A percentile compares a stretch with the other conserved stretches of the same genome.
Conservation (phyloP, 2,329 filamentous ascomycete genomes). For the Metarhizium sp. region DNA sequence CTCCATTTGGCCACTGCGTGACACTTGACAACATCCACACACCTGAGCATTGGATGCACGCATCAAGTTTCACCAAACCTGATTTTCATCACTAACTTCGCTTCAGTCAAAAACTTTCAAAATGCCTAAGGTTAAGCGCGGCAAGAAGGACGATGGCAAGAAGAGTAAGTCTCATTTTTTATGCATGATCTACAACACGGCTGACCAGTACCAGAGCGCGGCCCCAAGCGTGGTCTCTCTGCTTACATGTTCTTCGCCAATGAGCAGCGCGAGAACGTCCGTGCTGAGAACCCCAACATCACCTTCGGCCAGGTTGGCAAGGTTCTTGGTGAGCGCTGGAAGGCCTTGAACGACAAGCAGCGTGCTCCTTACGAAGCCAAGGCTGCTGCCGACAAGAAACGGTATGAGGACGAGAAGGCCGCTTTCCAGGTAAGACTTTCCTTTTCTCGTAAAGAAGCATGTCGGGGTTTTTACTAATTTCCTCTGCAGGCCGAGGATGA, state of each 20-base stretch:
- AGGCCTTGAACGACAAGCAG: slow-evolving; percentile 89
- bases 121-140: slow-evolving; percentile 54
- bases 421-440: slow-evolving; percentile 66
- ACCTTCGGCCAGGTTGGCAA: slow-evolving; percentile 98
- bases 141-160: slow-evolving; percentile 48
- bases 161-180: slow-evolving; percentile 39
- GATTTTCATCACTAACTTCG: slow-evolving; percentile 11
- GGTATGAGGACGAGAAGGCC: slow-evolving; percentile 96
- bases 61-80: not conserved
- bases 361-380: slow-evolving; percentile 92
- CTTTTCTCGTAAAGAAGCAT: not conserved
- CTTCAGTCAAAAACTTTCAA: slow-evolving; percentile 25
- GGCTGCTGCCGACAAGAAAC: slow-evolving; percentile 96
- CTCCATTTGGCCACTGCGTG: not conserved
- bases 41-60: not conserved
- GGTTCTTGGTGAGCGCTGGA: slow-evolving; percentile 97
- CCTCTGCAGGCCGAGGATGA: slow-evolving; percentile 46
- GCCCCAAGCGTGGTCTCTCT: slow-evolving; percentile 97
- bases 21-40: not conserved
- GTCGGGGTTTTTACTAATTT: not conserved
- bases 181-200: slow-evolving; percentile 24
- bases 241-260: slow-evolving; percentile 99
- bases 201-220: slow-evolving; percentile 24
- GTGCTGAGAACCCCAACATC: slow-evolving; percentile 96
- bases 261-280: slow-evolving; percentile 95